These are phyloP conservation scores for Phaeosphaeria sp. DNA, from an alignment of 2,329 filamentous ascomycete genomes.

Conservation along the genomic window DNA sequence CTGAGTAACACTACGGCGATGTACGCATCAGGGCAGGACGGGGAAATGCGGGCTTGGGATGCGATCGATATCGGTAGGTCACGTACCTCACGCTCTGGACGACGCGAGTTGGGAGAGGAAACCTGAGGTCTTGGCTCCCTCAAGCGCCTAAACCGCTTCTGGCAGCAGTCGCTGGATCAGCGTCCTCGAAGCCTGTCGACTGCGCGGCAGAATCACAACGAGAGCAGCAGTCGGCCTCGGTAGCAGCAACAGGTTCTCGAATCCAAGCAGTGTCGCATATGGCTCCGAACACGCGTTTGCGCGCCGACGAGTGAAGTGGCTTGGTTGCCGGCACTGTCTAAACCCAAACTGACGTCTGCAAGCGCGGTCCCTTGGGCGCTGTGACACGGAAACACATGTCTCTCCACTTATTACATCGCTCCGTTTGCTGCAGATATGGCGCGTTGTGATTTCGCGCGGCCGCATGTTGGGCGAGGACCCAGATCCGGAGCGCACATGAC, in stretches of 20 bases:
- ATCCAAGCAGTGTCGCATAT: conserved; percentile 8
- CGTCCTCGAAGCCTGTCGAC: conserved; percentile 22
- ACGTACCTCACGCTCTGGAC: conserved; percentile 44
- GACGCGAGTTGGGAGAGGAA: conserved; percentile 7
- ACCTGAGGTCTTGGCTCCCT: background rate
- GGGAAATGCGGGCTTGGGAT: conserved; percentile 31
- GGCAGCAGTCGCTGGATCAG: conserved; percentile 16
- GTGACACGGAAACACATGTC: conserved; percentile 45
- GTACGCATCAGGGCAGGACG: conserved; percentile 38
- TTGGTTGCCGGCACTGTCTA: conserved; percentile 45
- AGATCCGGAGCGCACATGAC: background rate
- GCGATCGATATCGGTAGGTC: conserved; percentile 39
- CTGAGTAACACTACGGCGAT: conserved; percentile 29
- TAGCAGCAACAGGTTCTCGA: background rate
- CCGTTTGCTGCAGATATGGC: conserved; percentile 22
- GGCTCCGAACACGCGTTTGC: conserved; percentile 25
- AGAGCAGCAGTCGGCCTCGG: background rate
- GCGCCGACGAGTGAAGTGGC: conserved; percentile 44
- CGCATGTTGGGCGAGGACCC: background rate
- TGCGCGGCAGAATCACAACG: conserved; percentile 9
- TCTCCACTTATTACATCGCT: conserved; percentile 49
- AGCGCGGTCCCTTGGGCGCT: conserved; percentile 37
- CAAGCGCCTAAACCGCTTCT: conserved; percentile 14
- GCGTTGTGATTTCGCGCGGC: background rate
- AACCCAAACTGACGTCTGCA: conserved; percentile 37